phyloP scores from a whole-genome alignment of 2,329 filamentous ascomycete genomes.

The Fusarium sp. region DNA sequence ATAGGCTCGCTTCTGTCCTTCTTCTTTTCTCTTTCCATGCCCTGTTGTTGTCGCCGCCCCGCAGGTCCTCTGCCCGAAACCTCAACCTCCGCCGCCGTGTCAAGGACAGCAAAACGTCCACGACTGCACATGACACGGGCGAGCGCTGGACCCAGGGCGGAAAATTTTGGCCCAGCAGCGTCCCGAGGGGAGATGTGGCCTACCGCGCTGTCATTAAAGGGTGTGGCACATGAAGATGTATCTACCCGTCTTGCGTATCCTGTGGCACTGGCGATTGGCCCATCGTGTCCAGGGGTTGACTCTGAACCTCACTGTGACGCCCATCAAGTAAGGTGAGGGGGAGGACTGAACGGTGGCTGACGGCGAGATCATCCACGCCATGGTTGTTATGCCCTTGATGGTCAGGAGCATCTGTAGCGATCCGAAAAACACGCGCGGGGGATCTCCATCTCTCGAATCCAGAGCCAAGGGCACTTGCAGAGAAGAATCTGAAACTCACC shows the following conservation, averaged over 20 bases:
- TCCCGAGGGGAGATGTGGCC: constrained; percentile 36
- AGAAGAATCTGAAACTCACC: constrained; percentile 28
- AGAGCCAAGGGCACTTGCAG: constrained; percentile 25
- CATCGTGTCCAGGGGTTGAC: constrained; percentile 13
- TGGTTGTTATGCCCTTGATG: constrained; percentile 10
- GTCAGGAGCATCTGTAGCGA: constrained; percentile 24
- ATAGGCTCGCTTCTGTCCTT: constrained; percentile 16
- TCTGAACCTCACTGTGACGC: constrained; percentile 23
- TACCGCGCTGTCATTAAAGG: constrained; percentile 42
- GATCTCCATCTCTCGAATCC: constrained; percentile 25
- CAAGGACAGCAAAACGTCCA: constrained; percentile 16
- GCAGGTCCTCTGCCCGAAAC: constrained; percentile 10
- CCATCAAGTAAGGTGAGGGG: constrained; percentile 15
- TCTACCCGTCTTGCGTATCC: constrained; percentile 23
- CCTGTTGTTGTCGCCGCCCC: constrained; percentile 17
- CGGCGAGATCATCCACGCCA: constrained; percentile 25
- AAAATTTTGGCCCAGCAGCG: constrained; percentile 37
- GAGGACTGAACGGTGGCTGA: constrained; percentile 12
- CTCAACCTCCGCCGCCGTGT: neutral
- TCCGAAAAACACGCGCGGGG: constrained; percentile 26
- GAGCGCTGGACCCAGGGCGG: constrained; percentile 32
- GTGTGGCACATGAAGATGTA: constrained; percentile 29
- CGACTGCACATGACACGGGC: constrained; percentile 19
- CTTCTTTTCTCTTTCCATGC: neutral
- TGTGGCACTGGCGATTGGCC: constrained; percentile 35